Conservation (phyloP, 306 rosid genomes). For the Quercus rubra region DNA sequence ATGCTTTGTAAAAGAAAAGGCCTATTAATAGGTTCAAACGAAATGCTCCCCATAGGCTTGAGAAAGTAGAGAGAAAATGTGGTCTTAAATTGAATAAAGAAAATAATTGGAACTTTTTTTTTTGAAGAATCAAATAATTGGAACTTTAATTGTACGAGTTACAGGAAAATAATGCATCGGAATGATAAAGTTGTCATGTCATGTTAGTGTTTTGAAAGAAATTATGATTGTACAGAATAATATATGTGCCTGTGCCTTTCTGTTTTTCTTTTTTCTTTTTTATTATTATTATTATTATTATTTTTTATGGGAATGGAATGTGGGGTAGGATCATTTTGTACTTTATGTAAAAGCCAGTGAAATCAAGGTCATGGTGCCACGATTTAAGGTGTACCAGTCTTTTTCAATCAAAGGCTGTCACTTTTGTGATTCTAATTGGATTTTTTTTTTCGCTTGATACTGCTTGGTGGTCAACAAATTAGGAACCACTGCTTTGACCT, state of each 20-base stretch:
- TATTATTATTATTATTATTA: too few relatives aligned
- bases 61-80: background rate
- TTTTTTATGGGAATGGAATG: background rate
- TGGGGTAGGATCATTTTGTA: background rate
- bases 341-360: background rate
- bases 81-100: background rate
- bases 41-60: background rate
- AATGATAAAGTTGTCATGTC: background rate
- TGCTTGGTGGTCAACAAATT: slow-evolving; percentile 1
- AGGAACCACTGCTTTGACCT: slow-evolving; percentile 6
- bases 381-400: slow-evolving; percentile 17
- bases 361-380: background rate
- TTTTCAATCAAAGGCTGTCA: slow-evolving; percentile 18
- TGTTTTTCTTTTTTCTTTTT: background rate
- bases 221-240: background rate
- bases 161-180: background rate
- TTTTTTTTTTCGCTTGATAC: background rate
- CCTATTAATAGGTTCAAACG: background rate
- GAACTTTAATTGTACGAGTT: background rate
- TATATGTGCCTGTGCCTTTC: background rate
- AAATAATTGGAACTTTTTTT: background rate
- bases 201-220: background rate
- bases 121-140: background rate
- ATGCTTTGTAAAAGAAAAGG: too few relatives aligned
- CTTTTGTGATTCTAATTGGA: background rate